Conservation (phyloP, 2,329 filamentous ascomycete species). For the Botryotinia calthae region DNA sequence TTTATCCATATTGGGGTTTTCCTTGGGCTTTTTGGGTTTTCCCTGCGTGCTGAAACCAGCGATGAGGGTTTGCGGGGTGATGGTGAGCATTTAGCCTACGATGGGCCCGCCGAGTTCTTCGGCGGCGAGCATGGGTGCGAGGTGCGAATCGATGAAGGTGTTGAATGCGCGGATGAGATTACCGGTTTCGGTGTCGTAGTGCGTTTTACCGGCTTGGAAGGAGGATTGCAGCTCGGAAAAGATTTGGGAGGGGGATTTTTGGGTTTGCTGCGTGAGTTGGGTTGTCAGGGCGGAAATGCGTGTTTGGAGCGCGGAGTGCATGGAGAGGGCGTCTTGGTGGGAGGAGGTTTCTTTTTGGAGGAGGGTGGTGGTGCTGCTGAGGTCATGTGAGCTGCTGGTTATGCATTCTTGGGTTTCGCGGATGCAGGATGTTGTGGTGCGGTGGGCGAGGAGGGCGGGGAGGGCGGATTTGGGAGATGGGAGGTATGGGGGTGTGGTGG, state of each 20-base stretch:
- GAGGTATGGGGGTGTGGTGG: constrained; percentile 60
- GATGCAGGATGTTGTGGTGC: constrained; percentile 63
- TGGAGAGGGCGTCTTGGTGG: constrained; percentile 53
- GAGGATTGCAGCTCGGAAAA: background rate
- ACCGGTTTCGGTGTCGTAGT: constrained; percentile 60
- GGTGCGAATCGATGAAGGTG: constrained; percentile 65
- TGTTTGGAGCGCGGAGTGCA: constrained; percentile 52
- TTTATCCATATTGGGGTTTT: constrained; percentile 46
- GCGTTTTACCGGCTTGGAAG: constrained; percentile 47
- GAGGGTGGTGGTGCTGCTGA: constrained; percentile 46
- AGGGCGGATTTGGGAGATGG: constrained; percentile 66
- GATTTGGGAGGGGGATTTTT: constrained; percentile 11
- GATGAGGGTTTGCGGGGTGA: constrained; percentile 58
- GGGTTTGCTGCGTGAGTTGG: background rate
- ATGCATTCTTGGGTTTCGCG: constrained; percentile 62
- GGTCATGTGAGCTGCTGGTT: constrained; percentile 43
- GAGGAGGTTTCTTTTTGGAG: constrained; percentile 52
- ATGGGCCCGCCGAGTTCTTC: constrained; percentile 82
- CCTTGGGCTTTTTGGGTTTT: constrained; percentile 51
- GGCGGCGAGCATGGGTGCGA: constrained; percentile 75
- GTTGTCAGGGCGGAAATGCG: constrained; percentile 58
- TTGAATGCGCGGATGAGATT: constrained; percentile 63
- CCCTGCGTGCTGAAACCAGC: constrained; percentile 61
- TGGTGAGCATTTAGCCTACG: constrained; percentile 69
- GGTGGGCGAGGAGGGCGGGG: constrained; percentile 68